phyloP scores from a whole-genome alignment of 1,284 basidiomycete genomes.

The Phylloporus gajari region DNA sequence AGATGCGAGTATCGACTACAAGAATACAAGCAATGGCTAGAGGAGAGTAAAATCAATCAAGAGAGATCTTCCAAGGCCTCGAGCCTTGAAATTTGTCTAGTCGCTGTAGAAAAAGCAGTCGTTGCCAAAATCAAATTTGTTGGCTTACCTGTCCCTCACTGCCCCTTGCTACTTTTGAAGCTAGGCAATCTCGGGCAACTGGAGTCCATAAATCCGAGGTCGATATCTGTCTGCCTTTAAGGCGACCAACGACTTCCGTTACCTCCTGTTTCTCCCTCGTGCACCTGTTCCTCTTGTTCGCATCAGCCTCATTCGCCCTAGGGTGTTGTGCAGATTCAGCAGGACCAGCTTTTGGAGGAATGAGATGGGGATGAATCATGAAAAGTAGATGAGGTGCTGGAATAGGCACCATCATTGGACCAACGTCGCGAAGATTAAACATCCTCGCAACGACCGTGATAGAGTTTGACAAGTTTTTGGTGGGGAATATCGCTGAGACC shows the following conservation, averaged over 20 bases:
- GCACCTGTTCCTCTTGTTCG: conserved; percentile 55
- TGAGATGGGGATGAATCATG: conserved; percentile 92
- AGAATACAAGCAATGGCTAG: conserved; percentile 10
- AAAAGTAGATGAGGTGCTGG: conserved; percentile 96
- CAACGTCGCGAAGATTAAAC: conserved; percentile 95
- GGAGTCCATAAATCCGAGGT: conserved; percentile 94
- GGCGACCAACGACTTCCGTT: conserved; percentile 73
- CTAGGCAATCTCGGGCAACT: conserved; percentile 92
- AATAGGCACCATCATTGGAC: conserved; percentile 95
- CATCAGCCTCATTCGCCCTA: conserved; percentile 46
- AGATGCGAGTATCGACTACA: conserved; percentile 15
- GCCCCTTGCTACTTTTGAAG: conserved; percentile 94
- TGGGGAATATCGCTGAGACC: conserved; percentile 94
- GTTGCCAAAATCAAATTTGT: background rate
- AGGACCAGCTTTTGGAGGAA: conserved; percentile 83
- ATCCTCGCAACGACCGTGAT: conserved; percentile 96
- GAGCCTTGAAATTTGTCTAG: conserved; percentile 42
- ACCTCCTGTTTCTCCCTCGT: conserved; percentile 62
- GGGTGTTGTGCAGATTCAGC: conserved; percentile 55
- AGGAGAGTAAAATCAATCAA: conserved; percentile 21
- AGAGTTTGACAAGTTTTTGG: conserved; percentile 96
- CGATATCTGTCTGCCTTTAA: conserved; percentile 79
- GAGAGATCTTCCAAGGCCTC: conserved; percentile 47
- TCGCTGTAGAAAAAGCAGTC: conserved; percentile 15
- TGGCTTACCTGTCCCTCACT: conserved; percentile 79